Evolutionary conservation across 2,329 filamentous ascomycete species (phyloP).

Genomic region (Epichloe brachyelytri): DNA sequence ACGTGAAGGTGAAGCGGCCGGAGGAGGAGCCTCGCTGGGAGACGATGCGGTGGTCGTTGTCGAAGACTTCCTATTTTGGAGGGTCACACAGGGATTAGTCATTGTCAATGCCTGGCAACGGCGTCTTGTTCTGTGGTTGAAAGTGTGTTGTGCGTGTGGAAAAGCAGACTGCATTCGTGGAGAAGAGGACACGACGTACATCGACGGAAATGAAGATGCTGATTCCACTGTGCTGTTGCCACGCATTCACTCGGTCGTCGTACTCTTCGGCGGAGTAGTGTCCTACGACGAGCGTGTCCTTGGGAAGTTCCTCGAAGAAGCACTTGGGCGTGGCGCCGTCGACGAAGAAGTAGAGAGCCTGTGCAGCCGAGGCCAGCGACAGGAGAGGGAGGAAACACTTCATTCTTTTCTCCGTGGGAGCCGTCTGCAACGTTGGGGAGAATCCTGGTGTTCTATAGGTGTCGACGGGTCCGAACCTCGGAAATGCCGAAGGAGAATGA

Average conservation of each 20-base stretch:
- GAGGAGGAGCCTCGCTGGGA: slow-evolving; percentile 63
- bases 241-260: slow-evolving; percentile 55
- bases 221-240: slow-evolving; percentile 60
- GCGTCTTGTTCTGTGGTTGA: neutral
- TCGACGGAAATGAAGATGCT: slow-evolving; percentile 87
- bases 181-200: slow-evolving; percentile 28
- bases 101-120: neutral
- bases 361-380: slow-evolving; percentile 50
- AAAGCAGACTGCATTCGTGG: neutral
- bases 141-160: neutral
- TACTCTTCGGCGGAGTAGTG: slow-evolving; percentile 81
- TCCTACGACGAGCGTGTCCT: slow-evolving; percentile 92
- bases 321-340: slow-evolving; percentile 79
- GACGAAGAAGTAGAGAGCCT: slow-evolving; percentile 92
- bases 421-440: too few species aligned
- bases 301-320: slow-evolving; percentile 96
- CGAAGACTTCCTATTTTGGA: slow-evolving; percentile 63
- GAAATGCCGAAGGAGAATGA: neutral
- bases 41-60: slow-evolving; percentile 94
- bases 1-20: slow-evolving; percentile 90
- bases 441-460: too few species aligned
- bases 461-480: too few species aligned
- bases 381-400: slow-evolving; percentile 51
- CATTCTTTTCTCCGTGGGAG: slow-evolving; percentile 28
- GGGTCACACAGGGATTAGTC: neutral